phyloP scores from a whole-genome alignment of 2,329 filamentous ascomycete species.

The Trichocomaceae sp. region DNA sequence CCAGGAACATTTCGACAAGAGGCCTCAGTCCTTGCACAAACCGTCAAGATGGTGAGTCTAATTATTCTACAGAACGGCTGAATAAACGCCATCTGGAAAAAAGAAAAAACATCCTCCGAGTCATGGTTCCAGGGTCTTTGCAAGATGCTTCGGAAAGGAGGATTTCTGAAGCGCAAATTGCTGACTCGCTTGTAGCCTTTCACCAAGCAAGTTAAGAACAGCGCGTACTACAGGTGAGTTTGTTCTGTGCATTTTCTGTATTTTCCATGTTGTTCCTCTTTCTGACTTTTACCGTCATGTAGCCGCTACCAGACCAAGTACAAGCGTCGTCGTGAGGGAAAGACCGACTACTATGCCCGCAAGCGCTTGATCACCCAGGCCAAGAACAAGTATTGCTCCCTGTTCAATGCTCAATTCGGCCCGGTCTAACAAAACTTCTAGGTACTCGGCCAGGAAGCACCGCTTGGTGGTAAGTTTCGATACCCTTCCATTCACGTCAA shows the following conservation, averaged over 20 bases:
- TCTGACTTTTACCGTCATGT: slow-evolving; percentile 20
- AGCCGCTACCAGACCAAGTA: slow-evolving; percentile 99
- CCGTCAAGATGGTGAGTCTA: slow-evolving; percentile 42
- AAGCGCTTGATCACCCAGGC: slow-evolving; percentile 99
- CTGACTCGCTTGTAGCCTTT: slow-evolving; percentile 87
- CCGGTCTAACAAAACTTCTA: too few relatives aligned
- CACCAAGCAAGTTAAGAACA: slow-evolving; percentile 95
- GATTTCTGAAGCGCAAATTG: slow-evolving; percentile 97
- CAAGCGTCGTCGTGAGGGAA: slow-evolving; percentile 89
- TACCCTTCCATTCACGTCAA: not conserved
- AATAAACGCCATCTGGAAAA: slow-evolving; percentile 14
- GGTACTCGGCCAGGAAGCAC: slow-evolving; percentile 89
- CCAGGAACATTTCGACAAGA: slow-evolving; percentile 30
- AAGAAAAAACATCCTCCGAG: slow-evolving; percentile 6
- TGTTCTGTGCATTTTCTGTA: slow-evolving; percentile 9
- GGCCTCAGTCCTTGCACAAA: slow-evolving; percentile 27
- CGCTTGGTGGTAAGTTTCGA: slow-evolving; percentile 63
- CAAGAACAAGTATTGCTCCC: slow-evolving; percentile 76
- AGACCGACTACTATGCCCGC: slow-evolving; percentile 99
- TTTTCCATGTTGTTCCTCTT: not conserved
- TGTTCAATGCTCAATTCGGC: too few relatives aligned
- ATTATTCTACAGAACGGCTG: slow-evolving; percentile 22
- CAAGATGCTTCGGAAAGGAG: slow-evolving; percentile 94
- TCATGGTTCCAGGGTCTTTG: slow-evolving; percentile 57
- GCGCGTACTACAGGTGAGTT: slow-evolving; percentile 93